Base-by-base conservation (phyloP, 805 yeast species). In the Candida awuae region DNA sequence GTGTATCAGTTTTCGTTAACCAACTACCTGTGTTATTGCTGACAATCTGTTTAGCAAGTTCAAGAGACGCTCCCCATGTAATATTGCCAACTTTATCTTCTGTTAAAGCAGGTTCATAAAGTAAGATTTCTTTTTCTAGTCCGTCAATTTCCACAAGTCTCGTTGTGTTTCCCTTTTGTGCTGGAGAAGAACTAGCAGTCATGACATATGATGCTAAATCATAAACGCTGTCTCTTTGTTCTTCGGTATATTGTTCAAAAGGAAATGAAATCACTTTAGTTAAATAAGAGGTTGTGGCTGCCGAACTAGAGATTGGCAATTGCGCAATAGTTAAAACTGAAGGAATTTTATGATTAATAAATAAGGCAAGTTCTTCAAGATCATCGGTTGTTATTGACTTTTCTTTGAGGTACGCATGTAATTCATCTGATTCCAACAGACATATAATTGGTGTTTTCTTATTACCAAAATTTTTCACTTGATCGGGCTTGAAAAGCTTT, bases 21-120 rank as follows among this genome's bases (percentile, higher is more conserved):
- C 38, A 27, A n/a, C 57, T 29, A 2, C 37, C 26, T 8, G 34
- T 19, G 2, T 44, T 35, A n/a, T 46, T 30, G 8, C 55, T 48
- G 6, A 69, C 56, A 4, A 85, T 55, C 19, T 82, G 59, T 25
- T 70, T 63, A 3, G 92, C 71, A 18, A 92, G 61, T 6, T 85
- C 69, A 19, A 83, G 61, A 0, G 97, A 77, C 0, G 97, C 83
- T 0, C 97, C 98, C 98, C 98, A 90, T 0, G 98, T 90, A 46
- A 90, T 86, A 56, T 86, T 67, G 0, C 98, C 98, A 17, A 92
- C 62, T 45, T 81, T 83, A 58, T 92, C 98, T 28, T 77, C 73
- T 0, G 96, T 84, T 44, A 90, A 63, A 0, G 94, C 77, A 0
- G 97, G 97, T 53, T 90, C 98, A 42, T 69, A 68, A 21, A 90